Base-by-base conservation (phyloP, 2,329 filamentous ascomycete species). In the Cadophora malorum region DNA sequence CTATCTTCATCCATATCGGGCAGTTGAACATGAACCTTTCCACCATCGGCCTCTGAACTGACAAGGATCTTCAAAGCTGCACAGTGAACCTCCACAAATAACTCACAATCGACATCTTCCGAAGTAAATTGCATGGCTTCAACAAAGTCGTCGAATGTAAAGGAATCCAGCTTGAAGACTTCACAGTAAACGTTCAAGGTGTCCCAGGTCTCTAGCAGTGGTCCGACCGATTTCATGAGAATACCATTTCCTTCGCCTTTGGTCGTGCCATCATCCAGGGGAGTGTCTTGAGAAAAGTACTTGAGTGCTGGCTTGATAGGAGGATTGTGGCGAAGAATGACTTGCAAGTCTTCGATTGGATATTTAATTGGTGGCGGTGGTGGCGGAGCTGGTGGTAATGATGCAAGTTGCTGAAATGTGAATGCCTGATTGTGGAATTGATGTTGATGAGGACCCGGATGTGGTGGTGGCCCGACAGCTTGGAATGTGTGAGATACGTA, bases 151-250 rank as follows among this genome's bases (percentile, higher is more conserved):
- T 99, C 96, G 75, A 98, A 96, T 0, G 95, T 98, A 77, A 99
- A 99, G 0, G 95, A 98, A 79, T 99, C 96, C 31, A 99, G 85
- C 76, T 93, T 88, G 77, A 97, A 97, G 21, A 97, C 91, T 76
- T 97, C 93, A 76, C 94, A 97, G 77, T 97, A 97, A n/a, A 99
- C 95, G 75, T 97, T 99, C 41, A 99, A 84, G 0, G 94, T 97
- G 74, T 97, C 94, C 96, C 96, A 99, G 0, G 92, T 93, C 80
- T 97, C 95, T 28, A 99, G 81, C 19, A 98, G 82, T 2, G 89
- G 86, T 0, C 94, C 94, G n/a, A 97, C 88, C 3, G 93, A 95
- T 74, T 91, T 89, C 88, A 95, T 96, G 23, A 90, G 82, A 64
- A 98, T 88, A 49, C 89, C 87, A 53, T 85, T 83, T 64, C 83